Evolutionary conservation across 2,329 filamentous ascomycete species (phyloP).

Genomic region (Ophiocordyceps australis): DNA sequence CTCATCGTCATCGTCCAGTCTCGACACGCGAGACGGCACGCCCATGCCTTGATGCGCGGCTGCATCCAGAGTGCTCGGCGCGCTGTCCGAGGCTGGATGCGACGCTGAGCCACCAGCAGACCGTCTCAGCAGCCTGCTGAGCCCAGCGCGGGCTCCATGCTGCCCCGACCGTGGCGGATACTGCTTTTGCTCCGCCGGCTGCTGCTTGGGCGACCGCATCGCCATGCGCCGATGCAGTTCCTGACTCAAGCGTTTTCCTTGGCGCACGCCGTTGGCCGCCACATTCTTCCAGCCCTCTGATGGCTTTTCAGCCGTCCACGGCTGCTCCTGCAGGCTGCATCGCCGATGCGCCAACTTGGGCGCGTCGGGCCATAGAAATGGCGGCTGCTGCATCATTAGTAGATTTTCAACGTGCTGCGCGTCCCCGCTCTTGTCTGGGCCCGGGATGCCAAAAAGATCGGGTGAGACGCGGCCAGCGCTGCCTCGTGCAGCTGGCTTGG

Average conservation of each 20-base stretch:
- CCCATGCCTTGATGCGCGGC: conserved; percentile 10
- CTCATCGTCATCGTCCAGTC: conserved; percentile 17
- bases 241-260: conserved; percentile 8
- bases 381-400: conserved; percentile 19
- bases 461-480: conserved; percentile 24
- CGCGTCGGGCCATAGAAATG: conserved; percentile 17
- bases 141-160: conserved; percentile 21
- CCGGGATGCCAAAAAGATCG: conserved; percentile 35
- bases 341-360: conserved; percentile 31
- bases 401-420: no score
- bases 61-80: conserved; percentile 1
- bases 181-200: conserved; percentile 14
- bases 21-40: conserved; percentile 19
- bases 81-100: conserved; percentile 2
- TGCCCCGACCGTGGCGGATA: conserved; percentile 33
- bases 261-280: conserved; percentile 3
- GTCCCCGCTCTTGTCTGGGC: no score
- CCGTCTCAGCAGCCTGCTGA: conserved; percentile 32
- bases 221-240: conserved; percentile 7
- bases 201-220: conserved; percentile 9
- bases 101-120: conserved; percentile 20
- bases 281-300: conserved; percentile 6
- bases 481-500: conserved; percentile 16
- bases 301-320: conserved; percentile 11
- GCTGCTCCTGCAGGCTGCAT: conserved; percentile 33